Base-by-base conservation (phyloP, 2,329 filamentous ascomycete genomes). In the Cladophialophora yegresii region DNA sequence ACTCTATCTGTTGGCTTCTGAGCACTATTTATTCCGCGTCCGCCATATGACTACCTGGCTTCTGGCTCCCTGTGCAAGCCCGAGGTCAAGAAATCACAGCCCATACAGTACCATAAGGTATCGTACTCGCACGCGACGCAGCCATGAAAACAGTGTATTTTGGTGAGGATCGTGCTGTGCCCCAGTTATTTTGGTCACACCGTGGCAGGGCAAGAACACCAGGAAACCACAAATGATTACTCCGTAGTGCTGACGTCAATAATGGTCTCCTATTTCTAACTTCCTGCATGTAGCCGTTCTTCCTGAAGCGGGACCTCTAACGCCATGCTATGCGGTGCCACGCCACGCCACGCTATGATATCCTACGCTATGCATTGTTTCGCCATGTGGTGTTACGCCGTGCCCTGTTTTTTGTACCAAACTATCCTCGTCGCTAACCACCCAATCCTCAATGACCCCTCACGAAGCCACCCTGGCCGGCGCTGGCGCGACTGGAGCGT, bases 391-490 rank as follows among this genome's bases (percentile, higher is more conserved):
- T 5, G 36, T 16, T 13, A 3, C 7, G 47, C 10, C 22, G 47
- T 26, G 47, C 45, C 23, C 1, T 49, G 45, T 28, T 9, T 26
- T 50, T 26, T 22, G 12, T 16, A 22, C 26, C 28, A 58, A 54
- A 20, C 8, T 9, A 20, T 50, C 23, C 4, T 50, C 47, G 45
- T 36, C 13, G 7, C 22, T 8, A 20, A 49, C 45, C 20, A 49
- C 8, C 9, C 45, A 10, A 23, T 22, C 8, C 13, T 23, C 6
- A 26, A n/a, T n/a, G n/a, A n/a, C 26, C 22, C 26, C 26, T 51
- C 30, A 51, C 4, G 45, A 45, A 23, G 28, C 30, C 9, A 59
- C 45, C 28, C 57, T 36, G 23, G 57, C 57, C 13, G 57, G 57
- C 20, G 51, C 57, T 1, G 57, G 57, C 7, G 47, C 28, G 33